Conservation (phyloP, 805 yeast species). For the Tetrapisispora arboricola region DNA sequence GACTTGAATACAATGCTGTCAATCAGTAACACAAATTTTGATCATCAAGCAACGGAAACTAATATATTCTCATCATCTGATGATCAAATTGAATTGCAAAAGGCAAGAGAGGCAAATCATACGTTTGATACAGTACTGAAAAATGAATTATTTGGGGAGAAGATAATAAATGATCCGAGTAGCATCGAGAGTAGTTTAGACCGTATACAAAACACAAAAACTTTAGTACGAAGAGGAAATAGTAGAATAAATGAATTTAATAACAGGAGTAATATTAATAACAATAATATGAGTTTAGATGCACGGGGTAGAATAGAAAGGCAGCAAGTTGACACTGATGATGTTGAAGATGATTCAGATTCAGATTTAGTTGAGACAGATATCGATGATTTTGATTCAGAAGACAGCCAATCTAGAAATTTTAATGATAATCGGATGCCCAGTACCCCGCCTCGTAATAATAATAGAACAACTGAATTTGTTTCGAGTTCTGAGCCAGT, state of each 20-base stretch:
- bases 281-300: background rate
- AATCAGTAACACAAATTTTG: conserved; percentile 13
- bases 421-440: conserved; percentile 1
- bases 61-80: conserved; percentile 13
- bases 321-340: background rate
- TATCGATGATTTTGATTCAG: conserved; percentile 4
- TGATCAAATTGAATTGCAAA: conserved; percentile 55
- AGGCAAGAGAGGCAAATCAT: conserved; percentile 74
- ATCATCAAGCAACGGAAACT: background rate
- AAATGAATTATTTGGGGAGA: conserved; percentile 86
- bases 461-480: conserved; percentile 4
- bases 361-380: conserved; percentile 4
- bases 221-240: conserved; percentile 1
- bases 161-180: conserved; percentile 42
- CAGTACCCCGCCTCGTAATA: conserved; percentile 6
- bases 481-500: conserved; percentile 21
- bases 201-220: conserved; percentile 24
- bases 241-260: background rate
- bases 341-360: conserved; percentile 2
- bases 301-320: background rate
- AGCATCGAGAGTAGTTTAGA: conserved; percentile 27
- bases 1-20: conserved; percentile 79
- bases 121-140: conserved; percentile 79
- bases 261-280: background rate
- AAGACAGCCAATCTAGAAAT: conserved; percentile 5